phyloP scores from a whole-genome alignment of 805 yeast genomes.

The Yarrowia hollandica region DNA sequence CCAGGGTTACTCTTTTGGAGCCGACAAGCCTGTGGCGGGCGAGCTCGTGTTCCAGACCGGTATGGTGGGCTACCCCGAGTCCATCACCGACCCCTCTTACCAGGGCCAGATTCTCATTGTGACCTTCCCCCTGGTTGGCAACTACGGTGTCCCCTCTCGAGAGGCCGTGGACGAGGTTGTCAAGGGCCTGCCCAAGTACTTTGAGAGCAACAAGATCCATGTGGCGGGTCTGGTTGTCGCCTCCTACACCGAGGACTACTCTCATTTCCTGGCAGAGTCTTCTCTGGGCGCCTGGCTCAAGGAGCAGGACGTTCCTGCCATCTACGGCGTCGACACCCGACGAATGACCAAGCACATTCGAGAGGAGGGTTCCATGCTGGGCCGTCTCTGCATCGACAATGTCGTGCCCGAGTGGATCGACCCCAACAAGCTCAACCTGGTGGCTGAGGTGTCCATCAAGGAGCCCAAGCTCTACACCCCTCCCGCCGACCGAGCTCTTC shows the following conservation, averaged over 20 bases:
- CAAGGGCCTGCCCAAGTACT: conserved; percentile 79
- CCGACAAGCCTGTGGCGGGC: conserved; percentile 85
- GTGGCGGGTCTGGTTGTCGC: conserved; percentile 97
- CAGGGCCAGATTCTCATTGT: conserved; percentile 95
- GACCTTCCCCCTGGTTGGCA: conserved; percentile 95
- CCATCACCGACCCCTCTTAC: conserved; percentile 97
- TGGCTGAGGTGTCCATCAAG: conserved; percentile 81
- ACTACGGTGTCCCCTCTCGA: conserved; percentile 98
- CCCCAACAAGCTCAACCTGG: conserved; percentile 89
- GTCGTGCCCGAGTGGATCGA: conserved; percentile 82
- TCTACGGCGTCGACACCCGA: conserved; percentile 97
- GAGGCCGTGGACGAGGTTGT: conserved; percentile 70
- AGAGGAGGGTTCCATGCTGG: conserved; percentile 88
- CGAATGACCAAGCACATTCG: conserved; percentile 90
- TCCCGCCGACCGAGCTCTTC: conserved; percentile 50
- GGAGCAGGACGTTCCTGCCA: conserved; percentile 89
- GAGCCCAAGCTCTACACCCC: conserved; percentile 79
- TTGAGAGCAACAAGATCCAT: conserved; percentile 90
- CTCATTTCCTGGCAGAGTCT: conserved; percentile 90
- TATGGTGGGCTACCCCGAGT: conserved; percentile 99
- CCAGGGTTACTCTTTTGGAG: conserved; percentile 97
- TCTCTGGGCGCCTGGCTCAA: conserved; percentile 93
- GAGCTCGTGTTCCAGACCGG: conserved; percentile 99
- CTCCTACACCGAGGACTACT: conserved; percentile 92
- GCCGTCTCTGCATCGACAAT: conserved; percentile 64